A percentile compares a stretch with the other conserved stretches of the same genome.
Evolutionary conservation across 139 green algal genomes (phyloP).

Genomic region (Volvox reticuliferus): DNA sequence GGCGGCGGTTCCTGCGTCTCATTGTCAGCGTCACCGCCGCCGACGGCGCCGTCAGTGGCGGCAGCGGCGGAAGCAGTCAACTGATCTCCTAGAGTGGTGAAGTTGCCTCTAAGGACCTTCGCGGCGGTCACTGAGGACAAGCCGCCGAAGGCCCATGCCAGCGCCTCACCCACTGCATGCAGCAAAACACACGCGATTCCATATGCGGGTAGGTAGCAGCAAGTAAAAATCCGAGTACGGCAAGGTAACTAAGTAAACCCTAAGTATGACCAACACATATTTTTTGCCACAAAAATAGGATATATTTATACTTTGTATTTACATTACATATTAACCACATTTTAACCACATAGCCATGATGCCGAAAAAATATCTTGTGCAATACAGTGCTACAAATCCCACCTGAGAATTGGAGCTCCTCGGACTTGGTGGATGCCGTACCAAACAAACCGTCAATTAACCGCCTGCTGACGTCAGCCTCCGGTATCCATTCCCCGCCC

Average conservation of each 20-base stretch:
- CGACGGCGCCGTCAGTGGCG: neutral
- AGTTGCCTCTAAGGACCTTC: constrained; percentile 66
- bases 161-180: constrained; percentile 80
- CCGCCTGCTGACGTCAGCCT: neutral
- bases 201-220: too few relatives aligned
- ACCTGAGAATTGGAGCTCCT: constrained; percentile 80
- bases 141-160: constrained; percentile 84
- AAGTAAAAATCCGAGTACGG: too few relatives aligned
- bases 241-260: too few relatives aligned
- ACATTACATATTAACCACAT: too few relatives aligned
- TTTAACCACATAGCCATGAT: too few relatives aligned
- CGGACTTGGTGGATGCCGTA: constrained; percentile 63
- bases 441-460: constrained; percentile 63
- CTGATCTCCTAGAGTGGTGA: constrained; percentile 44
- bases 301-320: too few relatives aligned
- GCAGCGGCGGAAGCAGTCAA: neutral
- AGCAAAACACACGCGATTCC: too few relatives aligned
- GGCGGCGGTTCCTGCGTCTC: neutral
- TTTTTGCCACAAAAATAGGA: too few relatives aligned
- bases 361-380: too few relatives aligned
- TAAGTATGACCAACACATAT: too few relatives aligned
- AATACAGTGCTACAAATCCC: neutral
- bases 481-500: constrained; percentile 1
- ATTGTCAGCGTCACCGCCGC: neutral
- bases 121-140: constrained; percentile 59